Conservation (phyloP, 2,329 filamentous ascomycete genomes). For the Thielaviopsis musarum region DNA sequence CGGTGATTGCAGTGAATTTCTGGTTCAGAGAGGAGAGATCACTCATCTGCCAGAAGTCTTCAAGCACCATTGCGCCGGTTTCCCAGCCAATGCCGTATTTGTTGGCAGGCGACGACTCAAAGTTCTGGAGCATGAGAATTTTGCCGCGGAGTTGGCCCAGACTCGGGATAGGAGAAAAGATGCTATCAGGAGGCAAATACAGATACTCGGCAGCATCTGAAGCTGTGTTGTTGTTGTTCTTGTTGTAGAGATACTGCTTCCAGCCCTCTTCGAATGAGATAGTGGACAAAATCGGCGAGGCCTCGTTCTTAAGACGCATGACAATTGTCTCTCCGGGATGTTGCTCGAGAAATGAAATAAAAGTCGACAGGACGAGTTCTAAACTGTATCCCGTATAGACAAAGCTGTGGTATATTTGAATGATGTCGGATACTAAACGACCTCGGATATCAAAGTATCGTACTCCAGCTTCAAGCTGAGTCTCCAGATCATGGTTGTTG, state of each 20-base stretch:
- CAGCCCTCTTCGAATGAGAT: slow-evolving; percentile 28
- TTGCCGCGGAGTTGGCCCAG: slow-evolving; percentile 28
- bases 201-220: slow-evolving; percentile 21
- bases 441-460: slow-evolving; percentile 33
- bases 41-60: slow-evolving; percentile 29
- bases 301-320: slow-evolving; percentile 33
- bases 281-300: slow-evolving; percentile 17
- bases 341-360: slow-evolving; percentile 28
- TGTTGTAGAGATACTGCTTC: slow-evolving; percentile 22
- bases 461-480: slow-evolving; percentile 29
- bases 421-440: slow-evolving; percentile 23
- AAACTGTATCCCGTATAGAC: slow-evolving; percentile 28
- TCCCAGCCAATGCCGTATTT: slow-evolving; percentile 29
- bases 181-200: slow-evolving; percentile 18
- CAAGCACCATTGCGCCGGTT: slow-evolving; percentile 25
- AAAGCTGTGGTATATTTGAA: slow-evolving; percentile 30
- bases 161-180: slow-evolving; percentile 21
- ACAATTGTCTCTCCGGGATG: slow-evolving; percentile 29
- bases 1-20: slow-evolving; percentile 28
- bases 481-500: slow-evolving; percentile 28
- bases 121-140: slow-evolving; percentile 31
- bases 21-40: slow-evolving; percentile 25
- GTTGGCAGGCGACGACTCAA: slow-evolving; percentile 11
- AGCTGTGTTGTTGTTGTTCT: slow-evolving; percentile 20
- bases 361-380: slow-evolving; percentile 23